phyloP scores from a whole-genome alignment of 768 basidiomycete genomes.

The Tricholoma hemisulphureum region DNA sequence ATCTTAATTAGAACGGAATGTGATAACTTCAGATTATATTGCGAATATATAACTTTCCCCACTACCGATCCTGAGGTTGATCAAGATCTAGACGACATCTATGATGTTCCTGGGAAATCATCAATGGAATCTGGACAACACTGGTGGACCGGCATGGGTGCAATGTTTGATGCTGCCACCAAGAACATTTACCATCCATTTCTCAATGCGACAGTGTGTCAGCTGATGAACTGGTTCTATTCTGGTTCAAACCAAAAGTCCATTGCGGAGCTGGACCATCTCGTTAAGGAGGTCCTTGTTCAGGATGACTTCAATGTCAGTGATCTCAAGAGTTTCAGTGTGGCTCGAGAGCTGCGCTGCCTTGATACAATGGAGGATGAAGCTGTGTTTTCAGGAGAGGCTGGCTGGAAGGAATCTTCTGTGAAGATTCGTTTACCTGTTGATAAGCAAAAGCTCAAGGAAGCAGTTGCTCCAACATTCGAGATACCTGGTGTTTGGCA shows the following conservation, averaged over 20 bases:
- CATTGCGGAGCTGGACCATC: no score
- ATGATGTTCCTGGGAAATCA: constrained; percentile 5
- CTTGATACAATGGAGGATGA: not conserved
- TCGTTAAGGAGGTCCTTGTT: no score
- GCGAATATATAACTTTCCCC: constrained; percentile 16
- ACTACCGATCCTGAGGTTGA: constrained; percentile 17
- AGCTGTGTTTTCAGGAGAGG: not conserved
- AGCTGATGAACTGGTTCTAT: not conserved
- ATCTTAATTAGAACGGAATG: constrained; percentile 13
- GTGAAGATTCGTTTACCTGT: constrained; percentile 1
- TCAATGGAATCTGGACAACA: not conserved
- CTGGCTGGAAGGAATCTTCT: constrained; percentile 1
- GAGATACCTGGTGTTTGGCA: constrained; percentile 1
- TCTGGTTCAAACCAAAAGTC: not conserved
- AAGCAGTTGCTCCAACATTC: not conserved
- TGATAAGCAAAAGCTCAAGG: not conserved
- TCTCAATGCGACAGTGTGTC: not conserved
- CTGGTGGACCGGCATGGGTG: not conserved
- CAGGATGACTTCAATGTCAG: no score
- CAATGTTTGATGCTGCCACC: not conserved
- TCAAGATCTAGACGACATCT: constrained; percentile 14
- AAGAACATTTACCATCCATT: not conserved
- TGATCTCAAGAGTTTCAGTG: not conserved
- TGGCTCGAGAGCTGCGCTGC: not conserved
- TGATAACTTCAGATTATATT: constrained; percentile 21